Conservation (phyloP, 768 basidiomycete genomes). For the Lactifluus subvellereus region DNA sequence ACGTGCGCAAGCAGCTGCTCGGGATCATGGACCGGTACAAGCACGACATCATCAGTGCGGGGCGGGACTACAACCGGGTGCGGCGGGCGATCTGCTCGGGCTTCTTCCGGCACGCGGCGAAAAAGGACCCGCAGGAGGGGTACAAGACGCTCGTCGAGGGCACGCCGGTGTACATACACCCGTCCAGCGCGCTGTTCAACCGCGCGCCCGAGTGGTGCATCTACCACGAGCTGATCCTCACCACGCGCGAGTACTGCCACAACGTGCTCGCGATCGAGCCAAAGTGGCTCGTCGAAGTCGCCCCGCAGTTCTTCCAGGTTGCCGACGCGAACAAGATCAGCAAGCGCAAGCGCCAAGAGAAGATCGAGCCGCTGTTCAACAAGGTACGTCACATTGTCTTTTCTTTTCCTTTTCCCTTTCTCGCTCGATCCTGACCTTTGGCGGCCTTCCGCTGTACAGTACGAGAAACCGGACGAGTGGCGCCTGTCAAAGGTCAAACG, state of each 20-base stretch:
- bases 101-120: slow-evolving; percentile 96
- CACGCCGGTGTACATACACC: slow-evolving; percentile 99
- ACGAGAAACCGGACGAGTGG: slow-evolving; percentile 94
- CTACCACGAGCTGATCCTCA: slow-evolving; percentile 93
- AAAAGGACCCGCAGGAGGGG: slow-evolving; percentile 97
- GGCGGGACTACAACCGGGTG: slow-evolving; percentile 86
- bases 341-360: slow-evolving; percentile 92
- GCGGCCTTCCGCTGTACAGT: slow-evolving; percentile 33
- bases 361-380: slow-evolving; percentile 94
- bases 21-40: slow-evolving; percentile 99
- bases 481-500: slow-evolving; percentile 87
- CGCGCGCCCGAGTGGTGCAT: slow-evolving; percentile 94
- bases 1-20: slow-evolving; percentile 93
- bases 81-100: slow-evolving; percentile 96
- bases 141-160: slow-evolving; percentile 98
- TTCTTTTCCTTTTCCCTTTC: neutral
- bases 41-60: slow-evolving; percentile 91
- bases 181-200: slow-evolving; percentile 94
- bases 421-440: neutral
- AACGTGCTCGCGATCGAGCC: slow-evolving; percentile 95
- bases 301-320: slow-evolving; percentile 98
- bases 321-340: slow-evolving; percentile 97
- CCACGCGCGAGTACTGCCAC: slow-evolving; percentile 92
- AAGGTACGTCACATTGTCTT: slow-evolving; percentile 40
- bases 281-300: slow-evolving; percentile 97